phyloP scores from a whole-genome alignment of 148 eudicot genomes.

The Tetragonia tetragonoides region DNA sequence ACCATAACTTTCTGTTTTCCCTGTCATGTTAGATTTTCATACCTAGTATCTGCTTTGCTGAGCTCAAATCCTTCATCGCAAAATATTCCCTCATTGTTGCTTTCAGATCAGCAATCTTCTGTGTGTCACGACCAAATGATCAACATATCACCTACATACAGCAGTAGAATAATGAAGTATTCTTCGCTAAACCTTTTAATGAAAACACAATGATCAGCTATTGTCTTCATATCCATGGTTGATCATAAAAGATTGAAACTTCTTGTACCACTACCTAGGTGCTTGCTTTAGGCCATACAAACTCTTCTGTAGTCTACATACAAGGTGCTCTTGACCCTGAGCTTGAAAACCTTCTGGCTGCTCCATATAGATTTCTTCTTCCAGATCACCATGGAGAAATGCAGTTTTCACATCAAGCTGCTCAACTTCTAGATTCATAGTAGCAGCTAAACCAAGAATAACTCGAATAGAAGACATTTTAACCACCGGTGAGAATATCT shows the following conservation, averaged over 20 bases:
- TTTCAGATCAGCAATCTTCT: neutral
- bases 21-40: no score
- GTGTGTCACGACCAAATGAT: neutral
- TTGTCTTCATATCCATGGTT: neutral
- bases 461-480: neutral
- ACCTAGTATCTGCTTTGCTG: no score
- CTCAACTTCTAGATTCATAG: neutral
- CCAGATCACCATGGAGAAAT: neutral
- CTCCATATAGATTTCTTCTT: no score
- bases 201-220: slow-evolving; percentile 1
- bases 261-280: no score
- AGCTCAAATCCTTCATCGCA: no score
- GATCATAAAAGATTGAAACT: neutral
- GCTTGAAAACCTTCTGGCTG: no score
- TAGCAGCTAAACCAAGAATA: no score
- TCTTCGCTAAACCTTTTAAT: neutral
- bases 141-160: slow-evolving; percentile 3
- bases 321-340: no score
- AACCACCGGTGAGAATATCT: neutral
- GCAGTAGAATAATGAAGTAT: neutral
- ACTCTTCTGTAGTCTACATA: no score
- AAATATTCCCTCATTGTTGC: no score
- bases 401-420: neutral
- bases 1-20: no score
- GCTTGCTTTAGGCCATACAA: no score